These are phyloP conservation scores for Tolypocladium album DNA, from an alignment of 2,329 filamentous ascomycete genomes.

Conservation along the genomic window DNA sequence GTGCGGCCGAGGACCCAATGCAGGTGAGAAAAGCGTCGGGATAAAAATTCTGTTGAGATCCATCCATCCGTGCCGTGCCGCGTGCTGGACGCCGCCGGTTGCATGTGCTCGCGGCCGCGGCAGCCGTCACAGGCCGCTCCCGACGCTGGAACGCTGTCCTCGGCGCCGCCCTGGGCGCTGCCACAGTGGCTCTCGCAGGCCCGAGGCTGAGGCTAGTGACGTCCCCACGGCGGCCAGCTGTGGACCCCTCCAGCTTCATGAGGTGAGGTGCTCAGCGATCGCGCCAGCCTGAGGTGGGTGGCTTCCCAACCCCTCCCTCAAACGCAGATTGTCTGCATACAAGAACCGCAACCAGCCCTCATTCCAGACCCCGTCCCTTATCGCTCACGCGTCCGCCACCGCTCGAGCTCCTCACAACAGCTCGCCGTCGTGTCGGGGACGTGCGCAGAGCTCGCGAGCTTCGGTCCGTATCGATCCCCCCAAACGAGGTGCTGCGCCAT, in stretches of 20 bases:
- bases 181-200: neutral
- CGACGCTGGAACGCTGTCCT: neutral
- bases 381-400: neutral
- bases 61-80: neutral
- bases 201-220: neutral
- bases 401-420: neutral
- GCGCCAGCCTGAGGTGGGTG: neutral
- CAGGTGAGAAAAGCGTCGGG: neutral
- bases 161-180: neutral
- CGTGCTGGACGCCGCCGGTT: neutral
- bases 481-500: neutral
- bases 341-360: neutral
- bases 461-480: neutral
- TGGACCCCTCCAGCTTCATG: neutral
- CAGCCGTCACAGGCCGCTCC: neutral
- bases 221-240: neutral
- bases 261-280: neutral
- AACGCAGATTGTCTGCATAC: neutral
- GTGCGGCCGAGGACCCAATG: neutral
- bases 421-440: neutral
- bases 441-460: neutral
- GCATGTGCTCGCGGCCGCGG: neutral
- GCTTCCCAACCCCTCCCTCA: neutral
- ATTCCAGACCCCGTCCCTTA: neutral
- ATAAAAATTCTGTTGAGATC: neutral